Evolutionary conservation across 257 asterid genomes (phyloP), one percentile per base, ranked within the genome.

Genomic region (Gentiana dahurica): DNA sequence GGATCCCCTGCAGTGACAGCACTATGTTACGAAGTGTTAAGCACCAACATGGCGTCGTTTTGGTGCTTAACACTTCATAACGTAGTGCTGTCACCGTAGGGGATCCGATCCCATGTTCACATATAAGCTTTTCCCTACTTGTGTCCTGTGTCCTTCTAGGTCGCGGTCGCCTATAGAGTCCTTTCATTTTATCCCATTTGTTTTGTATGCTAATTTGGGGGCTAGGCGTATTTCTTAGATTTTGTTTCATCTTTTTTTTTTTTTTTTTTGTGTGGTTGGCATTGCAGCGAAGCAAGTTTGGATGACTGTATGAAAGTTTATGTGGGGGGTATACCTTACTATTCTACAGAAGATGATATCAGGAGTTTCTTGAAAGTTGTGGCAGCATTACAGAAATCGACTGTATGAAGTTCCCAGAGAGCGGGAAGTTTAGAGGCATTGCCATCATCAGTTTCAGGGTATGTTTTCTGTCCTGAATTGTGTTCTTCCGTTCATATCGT

Each of bases 311-410:
- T 65, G 8, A 92, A 84, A 73, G 79, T 92, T 68, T 92, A 82
- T 77, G 97, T 79, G 53, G 99, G 99, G 68, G 99, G 97, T 64
- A 88, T 88, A 71, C 99, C 99, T 9, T 92, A 80, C 73, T 92
- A 88, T 77, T 92, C 97, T 37, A 80, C 83, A 1, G 95, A 92
- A 80, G 99, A 88, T 66, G 99, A 92, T 75, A 92, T 88, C 49
- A 76, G 82, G 73, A 88, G 97, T 76, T 92, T 61, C 71, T 92
- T 92, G 95, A 85, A 68, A 62, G 92, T 49, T 92, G 99, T 80
- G 99, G 99, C 62, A 77, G 95, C 66, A 83, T 88, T 70, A 81
- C 83, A 6, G 73, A 60, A 59, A 59, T 88, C 65, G 99, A 88
- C 77, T 92, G 97, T 73, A 77, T 88, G 95, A 68, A 64, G 12